Evolutionary conservation across 2,329 filamentous ascomycete species (phyloP), one percentile per base, ranked within the genome.

Genomic region (Fusarium sp.): DNA sequence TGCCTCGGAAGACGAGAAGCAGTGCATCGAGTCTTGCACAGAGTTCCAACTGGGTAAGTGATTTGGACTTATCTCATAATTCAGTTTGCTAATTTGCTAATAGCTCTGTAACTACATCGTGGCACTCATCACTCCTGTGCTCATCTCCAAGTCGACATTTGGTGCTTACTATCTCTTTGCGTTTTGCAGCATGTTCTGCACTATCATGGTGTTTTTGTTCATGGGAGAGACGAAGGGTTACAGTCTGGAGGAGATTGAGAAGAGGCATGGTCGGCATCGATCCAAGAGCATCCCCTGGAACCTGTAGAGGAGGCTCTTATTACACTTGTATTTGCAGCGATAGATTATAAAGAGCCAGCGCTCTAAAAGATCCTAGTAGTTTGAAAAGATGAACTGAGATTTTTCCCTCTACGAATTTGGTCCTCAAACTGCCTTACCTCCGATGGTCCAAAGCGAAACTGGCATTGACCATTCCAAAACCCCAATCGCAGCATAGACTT

Each of bases 11-110:
- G 11, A 90, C 88, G 1, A 83, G 90, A 3, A 89, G 87, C 2
- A 87, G 86, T 15, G 89, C 88, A 1, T 88, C 87, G 0, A 86
- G 85, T 56, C 78, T 90, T 32, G 88, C 87, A 1, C 86, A 90
- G 65, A 86, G 87, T 4, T 83, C 85, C 17, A 89, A 89, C 57
- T 90, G 88, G 84, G 83, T 85, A 54, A 68, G 80, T 76, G 3
- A 32, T 25, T 4, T 30, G 0, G 0, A 3, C 2, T 2, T 2
- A 0, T 30, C 27, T 30, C 27, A 9, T 30, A 15, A 22, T 8
- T 8, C 20, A 70, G 27, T 68, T 11, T 14, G 12, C 22, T 70
- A 12, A 70, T 10, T 5, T 12, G 6, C 1, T 2, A 37, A 6
- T 14, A 84, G 84, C 63, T 84, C 25, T 80, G 83, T 17, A 87